Conservation (phyloP, 441 rosid species). For the Lepidium campestre region DNA sequence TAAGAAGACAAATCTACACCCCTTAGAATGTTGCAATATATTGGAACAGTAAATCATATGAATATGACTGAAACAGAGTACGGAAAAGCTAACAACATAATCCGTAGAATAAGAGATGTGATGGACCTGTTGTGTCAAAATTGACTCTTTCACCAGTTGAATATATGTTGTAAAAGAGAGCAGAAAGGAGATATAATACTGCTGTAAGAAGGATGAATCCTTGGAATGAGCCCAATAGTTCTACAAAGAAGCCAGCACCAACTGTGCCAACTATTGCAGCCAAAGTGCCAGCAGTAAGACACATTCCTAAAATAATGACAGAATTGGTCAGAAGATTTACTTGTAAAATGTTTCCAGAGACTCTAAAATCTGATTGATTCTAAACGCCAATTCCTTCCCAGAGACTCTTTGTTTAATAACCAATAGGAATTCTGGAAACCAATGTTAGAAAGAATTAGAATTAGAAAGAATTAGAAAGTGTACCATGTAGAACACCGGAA, state of each 20-base stretch:
- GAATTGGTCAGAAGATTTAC: not conserved
- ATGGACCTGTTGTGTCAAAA: constrained; percentile 52
- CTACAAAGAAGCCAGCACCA: constrained; percentile 92
- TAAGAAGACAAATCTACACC: not conserved
- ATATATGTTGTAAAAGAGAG: constrained; percentile 63
- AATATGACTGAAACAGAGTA: not conserved
- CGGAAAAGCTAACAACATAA: not conserved
- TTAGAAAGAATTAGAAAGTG: not conserved
- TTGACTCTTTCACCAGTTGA: constrained; percentile 82
- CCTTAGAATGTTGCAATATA: not conserved
- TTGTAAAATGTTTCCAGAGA: not conserved
- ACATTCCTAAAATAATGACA: constrained; percentile 46
- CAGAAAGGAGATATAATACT: constrained; percentile 57
- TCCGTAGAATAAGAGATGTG: not conserved
- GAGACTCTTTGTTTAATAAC: not conserved
- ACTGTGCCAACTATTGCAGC: constrained; percentile 95
- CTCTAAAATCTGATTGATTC: not conserved
- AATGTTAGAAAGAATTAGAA: not conserved
- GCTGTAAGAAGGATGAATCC: constrained; percentile 86
- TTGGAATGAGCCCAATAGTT: constrained; percentile 78
- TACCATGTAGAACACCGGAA: constrained; percentile 93
- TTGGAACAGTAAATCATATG: not conserved
- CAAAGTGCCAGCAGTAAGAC: constrained; percentile 78
- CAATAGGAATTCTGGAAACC: not conserved
- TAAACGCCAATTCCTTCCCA: not conserved